Base-by-base conservation (phyloP, 148 eudicot species). In the Rhododendron henanense region DNA sequence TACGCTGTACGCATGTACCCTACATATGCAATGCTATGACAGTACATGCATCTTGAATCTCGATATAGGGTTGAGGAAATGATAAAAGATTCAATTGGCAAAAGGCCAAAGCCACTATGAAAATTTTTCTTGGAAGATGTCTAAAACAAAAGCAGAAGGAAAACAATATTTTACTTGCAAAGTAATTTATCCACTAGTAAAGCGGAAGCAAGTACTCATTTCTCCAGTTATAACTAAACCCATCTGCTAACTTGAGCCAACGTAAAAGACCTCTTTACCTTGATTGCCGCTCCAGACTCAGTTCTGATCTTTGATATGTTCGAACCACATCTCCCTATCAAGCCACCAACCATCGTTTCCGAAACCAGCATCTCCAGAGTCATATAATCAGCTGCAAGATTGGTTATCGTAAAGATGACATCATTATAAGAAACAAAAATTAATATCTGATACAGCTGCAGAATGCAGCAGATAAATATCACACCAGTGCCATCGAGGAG, bases 241-340 rank as follows among this genome's bases (percentile, higher is more conserved):
- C 81, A 78, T 5, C 71, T 2, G 28, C 28, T 8, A 76, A 44
- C 14, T 59, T 41, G 23, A 41, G 78, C 61, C 48, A 80, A 21
- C 35, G 15, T 37, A 48, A 51, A 86, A 39, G n/a, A 82, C 21
- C 61, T 9, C 33, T 78, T 84, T 79, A 96, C 99, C 95, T 96
- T 96, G 69, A 96, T 93, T 90, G 91, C 91, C 33, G 99, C 99
- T 84, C 99, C 99, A 84, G 99, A 93, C 88, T 96, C 99, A 10
- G 69, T 92, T 90, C 99, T 90, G 86, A 96, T 96, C 88, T 96
- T 91, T 67, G 93, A 92, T 45, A 96, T 94, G 89, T 96, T 96
- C 88, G 98, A 95, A 48, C 99, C 99, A 83, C 91, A 87, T 86
- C 93, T 91, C 59, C 99, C 99, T 86, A 96, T 96, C 83, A 96